These are phyloP conservation scores for Alternaria angustiovoidea DNA, from an alignment of 2,329 filamentous ascomycete species.

Conservation along the genomic window DNA sequence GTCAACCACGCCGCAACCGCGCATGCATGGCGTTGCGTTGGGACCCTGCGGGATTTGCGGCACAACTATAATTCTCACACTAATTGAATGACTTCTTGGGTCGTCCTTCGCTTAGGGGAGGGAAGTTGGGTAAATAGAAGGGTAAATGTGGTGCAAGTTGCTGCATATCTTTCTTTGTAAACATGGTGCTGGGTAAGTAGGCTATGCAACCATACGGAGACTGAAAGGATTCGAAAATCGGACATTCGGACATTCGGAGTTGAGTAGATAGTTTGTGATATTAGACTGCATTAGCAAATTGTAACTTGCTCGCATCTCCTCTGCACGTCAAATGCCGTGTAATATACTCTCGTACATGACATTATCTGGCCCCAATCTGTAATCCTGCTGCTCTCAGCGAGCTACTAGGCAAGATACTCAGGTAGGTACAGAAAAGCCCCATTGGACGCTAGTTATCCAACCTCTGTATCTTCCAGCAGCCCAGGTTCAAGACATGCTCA, in stretches of 20 bases:
- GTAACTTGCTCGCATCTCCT: background rate
- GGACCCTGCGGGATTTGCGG: constrained; percentile 5
- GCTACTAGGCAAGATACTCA: background rate
- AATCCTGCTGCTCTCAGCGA: constrained; percentile 2
- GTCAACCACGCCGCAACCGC: constrained; percentile 12
- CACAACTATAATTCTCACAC: background rate
- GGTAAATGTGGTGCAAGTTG: background rate
- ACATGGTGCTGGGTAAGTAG: background rate
- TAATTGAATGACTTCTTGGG: background rate
- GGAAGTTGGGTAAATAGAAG: background rate
- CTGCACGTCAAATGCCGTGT: background rate
- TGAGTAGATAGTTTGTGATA: constrained; percentile 4
- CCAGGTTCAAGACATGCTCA: constrained; percentile 15
- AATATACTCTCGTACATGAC: constrained; percentile 1
- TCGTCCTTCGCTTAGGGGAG: constrained; percentile 4
- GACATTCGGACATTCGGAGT: background rate
- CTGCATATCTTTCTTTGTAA: background rate
- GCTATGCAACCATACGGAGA: background rate
- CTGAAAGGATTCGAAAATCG: background rate
- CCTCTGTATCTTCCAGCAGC: constrained; percentile 6
- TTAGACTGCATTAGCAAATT: background rate
- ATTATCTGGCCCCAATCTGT: background rate
- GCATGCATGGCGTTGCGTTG: constrained; percentile 6
- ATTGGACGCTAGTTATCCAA: background rate
- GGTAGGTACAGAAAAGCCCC: too few species aligned